phyloP scores from a whole-genome alignment of 73 alveolate species.

The Paramecium caudatum region DNA sequence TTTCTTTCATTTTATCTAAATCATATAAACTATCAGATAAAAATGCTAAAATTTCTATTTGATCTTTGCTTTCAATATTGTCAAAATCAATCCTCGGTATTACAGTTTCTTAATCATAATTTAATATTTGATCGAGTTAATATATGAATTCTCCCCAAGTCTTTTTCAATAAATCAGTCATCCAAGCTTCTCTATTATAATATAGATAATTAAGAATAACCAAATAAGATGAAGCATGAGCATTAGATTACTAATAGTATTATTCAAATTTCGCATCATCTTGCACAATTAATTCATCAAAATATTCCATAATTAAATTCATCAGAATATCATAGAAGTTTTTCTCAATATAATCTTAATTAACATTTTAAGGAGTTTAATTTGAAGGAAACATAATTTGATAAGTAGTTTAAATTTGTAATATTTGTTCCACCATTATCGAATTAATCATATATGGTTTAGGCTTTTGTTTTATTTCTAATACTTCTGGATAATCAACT shows the following conservation, averaged over 20 bases:
- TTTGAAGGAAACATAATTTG: slow-evolving; percentile 1
- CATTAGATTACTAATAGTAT: background rate
- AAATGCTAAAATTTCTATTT: background rate
- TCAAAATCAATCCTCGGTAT: background rate
- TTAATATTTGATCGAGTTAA: slow-evolving; percentile 5
- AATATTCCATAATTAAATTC: slow-evolving; percentile 14
- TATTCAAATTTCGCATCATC: slow-evolving; percentile 7
- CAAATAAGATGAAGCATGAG: background rate
- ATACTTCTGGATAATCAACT: background rate
- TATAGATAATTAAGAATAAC: background rate
- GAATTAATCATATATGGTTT: slow-evolving; percentile 64
- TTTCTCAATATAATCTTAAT: slow-evolving; percentile 57
- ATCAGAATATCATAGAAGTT: slow-evolving; percentile 51
- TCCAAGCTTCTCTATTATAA: background rate
- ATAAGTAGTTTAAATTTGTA: slow-evolving; percentile 22
- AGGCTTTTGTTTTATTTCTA: slow-evolving; percentile 16
- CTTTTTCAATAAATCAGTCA: background rate
- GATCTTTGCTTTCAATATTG: background rate
- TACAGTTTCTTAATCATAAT: background rate
- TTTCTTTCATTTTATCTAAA: slow-evolving; percentile 21
- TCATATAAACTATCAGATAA: slow-evolving; percentile 34
- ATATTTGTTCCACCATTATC: slow-evolving; percentile 7
- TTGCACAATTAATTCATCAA: slow-evolving; percentile 3
- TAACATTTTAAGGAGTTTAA: slow-evolving; percentile 26
- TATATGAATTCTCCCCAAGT: slow-evolving; percentile 9